Evolutionary conservation across 345 rosid species (phyloP).

Genomic region (Hibiscus tridactylites): DNA sequence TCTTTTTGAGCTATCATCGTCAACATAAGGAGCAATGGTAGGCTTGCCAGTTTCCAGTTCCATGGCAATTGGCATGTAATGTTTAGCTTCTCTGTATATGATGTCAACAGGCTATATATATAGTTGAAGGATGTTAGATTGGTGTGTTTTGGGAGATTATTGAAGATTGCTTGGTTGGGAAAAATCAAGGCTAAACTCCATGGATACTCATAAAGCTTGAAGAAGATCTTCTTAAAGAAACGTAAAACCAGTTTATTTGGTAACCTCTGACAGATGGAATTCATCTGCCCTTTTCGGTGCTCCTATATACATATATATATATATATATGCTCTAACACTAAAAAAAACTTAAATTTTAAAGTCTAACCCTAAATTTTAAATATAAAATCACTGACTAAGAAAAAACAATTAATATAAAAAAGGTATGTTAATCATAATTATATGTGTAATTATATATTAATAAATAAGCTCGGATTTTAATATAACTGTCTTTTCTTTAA

Average conservation of each 20-base stretch:
- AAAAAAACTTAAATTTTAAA: too few relatives aligned
- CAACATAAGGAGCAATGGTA: constrained; percentile 12
- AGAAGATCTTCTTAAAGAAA: too few relatives aligned
- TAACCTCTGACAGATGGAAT: neutral
- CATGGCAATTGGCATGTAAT: neutral
- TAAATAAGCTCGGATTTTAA: neutral
- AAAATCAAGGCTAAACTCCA: neutral
- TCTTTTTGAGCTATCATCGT: constrained; percentile 21
- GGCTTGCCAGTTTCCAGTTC: neutral
- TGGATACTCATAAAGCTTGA: neutral
- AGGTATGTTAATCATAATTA: neutral
- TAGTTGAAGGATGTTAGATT: neutral
- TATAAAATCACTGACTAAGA: neutral
- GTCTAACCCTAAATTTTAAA: too few relatives aligned
- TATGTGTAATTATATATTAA: too few relatives aligned
- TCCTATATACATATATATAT: too few relatives aligned
- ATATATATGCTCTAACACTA: too few relatives aligned
- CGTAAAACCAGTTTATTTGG: neutral
- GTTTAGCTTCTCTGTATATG: neutral
- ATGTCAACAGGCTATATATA: neutral
- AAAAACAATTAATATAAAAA: neutral
- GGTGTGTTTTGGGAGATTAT: neutral
- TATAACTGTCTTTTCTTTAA: neutral
- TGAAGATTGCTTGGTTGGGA: neutral
- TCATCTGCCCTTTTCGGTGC: too few relatives aligned